A percentile compares a stretch with the other conserved stretches of the same genome.
Conservation (phyloP, 805 yeast genomes). For the Candida piceae region DNA sequence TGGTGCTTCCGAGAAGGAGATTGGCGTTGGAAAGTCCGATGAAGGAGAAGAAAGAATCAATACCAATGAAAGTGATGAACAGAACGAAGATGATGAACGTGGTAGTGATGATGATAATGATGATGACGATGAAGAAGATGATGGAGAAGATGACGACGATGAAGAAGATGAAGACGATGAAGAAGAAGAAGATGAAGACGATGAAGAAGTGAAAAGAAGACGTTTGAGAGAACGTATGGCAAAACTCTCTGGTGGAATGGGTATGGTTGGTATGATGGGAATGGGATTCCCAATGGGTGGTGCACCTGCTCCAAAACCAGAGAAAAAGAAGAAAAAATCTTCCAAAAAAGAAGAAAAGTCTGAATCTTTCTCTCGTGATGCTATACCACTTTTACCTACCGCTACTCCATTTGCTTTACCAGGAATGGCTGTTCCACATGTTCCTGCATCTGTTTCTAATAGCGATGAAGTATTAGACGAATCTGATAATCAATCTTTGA, state of each 20-base stretch:
- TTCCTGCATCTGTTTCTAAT: constrained; percentile 13
- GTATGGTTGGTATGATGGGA: constrained; percentile 73
- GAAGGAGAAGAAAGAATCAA: constrained; percentile 2
- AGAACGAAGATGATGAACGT: constrained; percentile 15
- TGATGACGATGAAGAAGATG: constrained; percentile 28
- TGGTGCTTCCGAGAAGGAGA: too few relatives aligned
- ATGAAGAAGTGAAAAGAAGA: constrained; percentile 69
- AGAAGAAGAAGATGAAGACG: constrained; percentile 59
- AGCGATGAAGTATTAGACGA: constrained; percentile 10
- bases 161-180: constrained; percentile 47
- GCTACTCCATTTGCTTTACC: constrained; percentile 40
- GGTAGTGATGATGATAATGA: constrained; percentile 27
- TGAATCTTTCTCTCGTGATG: constrained; percentile 10
- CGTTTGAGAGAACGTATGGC: constrained; percentile 93
- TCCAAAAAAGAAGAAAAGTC: constrained; percentile 16
- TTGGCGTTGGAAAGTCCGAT: too few relatives aligned
- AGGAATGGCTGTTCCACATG: constrained; percentile 22
- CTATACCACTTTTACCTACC: constrained; percentile 22
- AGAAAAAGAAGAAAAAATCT: constrained; percentile 22
- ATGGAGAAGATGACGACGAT: constrained; percentile 34
- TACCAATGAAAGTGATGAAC: constrained; percentile 12
- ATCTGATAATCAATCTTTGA: constrained; percentile 1
- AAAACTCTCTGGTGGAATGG: constrained; percentile 82
- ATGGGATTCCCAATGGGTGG: constrained; percentile 34
- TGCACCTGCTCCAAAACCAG: constrained; percentile 16